Evolutionary conservation across 192 early-diverging fungal genomes (phyloP), one percentile per base, ranked within the genome.

Genomic region (Oehlia diaphana): DNA sequence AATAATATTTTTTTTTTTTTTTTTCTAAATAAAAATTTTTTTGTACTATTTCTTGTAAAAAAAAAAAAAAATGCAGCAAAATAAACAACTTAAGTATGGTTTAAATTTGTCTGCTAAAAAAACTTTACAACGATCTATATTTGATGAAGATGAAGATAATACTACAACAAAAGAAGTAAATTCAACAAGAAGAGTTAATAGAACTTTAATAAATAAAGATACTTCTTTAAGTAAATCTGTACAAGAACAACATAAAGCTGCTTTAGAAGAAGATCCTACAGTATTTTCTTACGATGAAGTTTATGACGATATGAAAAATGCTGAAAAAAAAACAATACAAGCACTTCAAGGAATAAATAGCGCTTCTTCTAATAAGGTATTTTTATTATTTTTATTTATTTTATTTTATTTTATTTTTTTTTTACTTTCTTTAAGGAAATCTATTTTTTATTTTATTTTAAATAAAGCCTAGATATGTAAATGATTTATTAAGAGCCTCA

Each of bases 221-320:
- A 33, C 0, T 14, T 23, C 71, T 26, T 21, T 72, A 35, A 84
- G 74, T 37, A 82, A 86, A 68, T 82, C 80, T 33, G 65, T 83
- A 1, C 81, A 83, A 77, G 84, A 88, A 74, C 76, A 79, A 67
- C 85, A 91, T 53, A 66, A 85, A 61, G 78, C 88, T 79, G 92
- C 92, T 14, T 71, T 94, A 9, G 84, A 86, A 39, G 89, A 92
- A 80, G 92, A 94, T 81, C 83, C 91, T 42, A 89, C 76, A 64
- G 87, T 92, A 9, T 94, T 90, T 84, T 91, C 93, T 72, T 94
- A 94, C 77, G 93, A 94, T 81, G 91, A 82, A 19, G 89, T 89
- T 2, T 94, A 92, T 81, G 93, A 94, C 73, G 84, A 86, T 33
- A 74, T 94, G 39, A 94, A 94, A 78, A 80, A 77, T 33, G 84